phyloP scores from a whole-genome alignment of 768 basidiomycete species.

The Kwoniella sp. region DNA sequence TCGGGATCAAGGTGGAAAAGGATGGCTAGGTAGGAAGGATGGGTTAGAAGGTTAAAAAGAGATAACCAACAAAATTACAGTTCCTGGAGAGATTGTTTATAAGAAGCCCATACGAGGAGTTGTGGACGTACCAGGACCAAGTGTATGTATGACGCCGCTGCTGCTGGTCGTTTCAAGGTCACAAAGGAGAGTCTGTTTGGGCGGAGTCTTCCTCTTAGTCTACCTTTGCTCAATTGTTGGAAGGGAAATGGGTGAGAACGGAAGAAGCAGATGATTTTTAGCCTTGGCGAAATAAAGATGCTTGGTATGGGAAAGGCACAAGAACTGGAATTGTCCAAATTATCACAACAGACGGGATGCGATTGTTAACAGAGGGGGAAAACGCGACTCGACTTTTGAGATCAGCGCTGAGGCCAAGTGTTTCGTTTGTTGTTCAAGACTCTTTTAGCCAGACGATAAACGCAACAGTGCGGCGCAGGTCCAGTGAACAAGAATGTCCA shows the following conservation, averaged over 20 bases:
- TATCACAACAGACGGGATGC: not conserved
- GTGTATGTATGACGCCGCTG: not conserved
- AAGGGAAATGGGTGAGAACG: not conserved
- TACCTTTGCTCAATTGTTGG: not conserved
- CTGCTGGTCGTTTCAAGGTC: not conserved
- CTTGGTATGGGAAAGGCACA: not conserved
- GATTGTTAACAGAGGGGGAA: not conserved
- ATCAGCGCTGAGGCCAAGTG: not conserved
- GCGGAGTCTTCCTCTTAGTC: not conserved
- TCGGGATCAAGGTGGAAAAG: not conserved
- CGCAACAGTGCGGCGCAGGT: too few species aligned
- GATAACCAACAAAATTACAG: not conserved
- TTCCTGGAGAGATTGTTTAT: not conserved
- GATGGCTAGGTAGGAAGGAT: not conserved
- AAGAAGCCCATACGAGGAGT: not conserved
- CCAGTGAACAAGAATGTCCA: not conserved
- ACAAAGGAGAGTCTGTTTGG: not conserved
- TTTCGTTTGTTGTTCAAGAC: not conserved
- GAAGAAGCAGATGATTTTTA: not conserved
- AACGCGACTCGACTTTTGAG: not conserved
- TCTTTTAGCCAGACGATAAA: too few species aligned
- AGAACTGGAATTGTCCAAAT: too few species aligned
- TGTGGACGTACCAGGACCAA: not conserved
- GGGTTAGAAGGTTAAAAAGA: not conserved
- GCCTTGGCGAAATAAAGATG: not conserved